Conservation (phyloP, 805 yeast species). For the Saccharomycopsis fibuligera region DNA sequence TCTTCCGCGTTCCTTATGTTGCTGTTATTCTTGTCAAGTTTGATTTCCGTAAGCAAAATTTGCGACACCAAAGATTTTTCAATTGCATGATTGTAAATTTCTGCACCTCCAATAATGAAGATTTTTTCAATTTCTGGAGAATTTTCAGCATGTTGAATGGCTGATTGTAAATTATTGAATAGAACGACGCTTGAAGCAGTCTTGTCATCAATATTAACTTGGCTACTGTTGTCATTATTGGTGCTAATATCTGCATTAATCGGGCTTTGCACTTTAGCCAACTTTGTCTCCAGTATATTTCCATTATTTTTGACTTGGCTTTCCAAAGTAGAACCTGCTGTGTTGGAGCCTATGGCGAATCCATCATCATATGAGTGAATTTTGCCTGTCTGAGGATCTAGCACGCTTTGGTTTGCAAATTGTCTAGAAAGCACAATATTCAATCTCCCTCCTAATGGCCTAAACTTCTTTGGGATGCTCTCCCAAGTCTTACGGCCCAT, state of each 20-base stretch:
- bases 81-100: conserved; percentile 61
- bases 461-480: conserved; percentile 75
- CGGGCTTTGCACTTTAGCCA: not conserved
- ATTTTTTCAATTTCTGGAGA: conserved; percentile 43
- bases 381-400: too few relatives aligned
- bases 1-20: too few relatives aligned
- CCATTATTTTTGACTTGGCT: too few relatives aligned
- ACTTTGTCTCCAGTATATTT: too few relatives aligned
- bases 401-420: conserved; percentile 21
- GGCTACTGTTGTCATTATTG: not conserved
- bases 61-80: conserved; percentile 40
- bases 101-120: conserved; percentile 90
- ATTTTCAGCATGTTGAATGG: conserved; percentile 31
- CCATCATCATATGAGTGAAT: too few relatives aligned
- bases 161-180: conserved; percentile 39
- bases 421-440: conserved; percentile 71
- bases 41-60: conserved; percentile 65
- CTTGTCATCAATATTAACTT: too few relatives aligned
- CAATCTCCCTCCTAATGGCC: conserved; percentile 72
- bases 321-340: too few relatives aligned
- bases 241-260: not conserved
- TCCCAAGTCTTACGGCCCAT: conserved; percentile 98
- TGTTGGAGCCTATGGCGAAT: too few relatives aligned
- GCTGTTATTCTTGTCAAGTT: conserved; percentile 28
- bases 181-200: conserved; percentile 29